Conservation (phyloP, 768 basidiomycete genomes). For the Leccinum variicolor region DNA sequence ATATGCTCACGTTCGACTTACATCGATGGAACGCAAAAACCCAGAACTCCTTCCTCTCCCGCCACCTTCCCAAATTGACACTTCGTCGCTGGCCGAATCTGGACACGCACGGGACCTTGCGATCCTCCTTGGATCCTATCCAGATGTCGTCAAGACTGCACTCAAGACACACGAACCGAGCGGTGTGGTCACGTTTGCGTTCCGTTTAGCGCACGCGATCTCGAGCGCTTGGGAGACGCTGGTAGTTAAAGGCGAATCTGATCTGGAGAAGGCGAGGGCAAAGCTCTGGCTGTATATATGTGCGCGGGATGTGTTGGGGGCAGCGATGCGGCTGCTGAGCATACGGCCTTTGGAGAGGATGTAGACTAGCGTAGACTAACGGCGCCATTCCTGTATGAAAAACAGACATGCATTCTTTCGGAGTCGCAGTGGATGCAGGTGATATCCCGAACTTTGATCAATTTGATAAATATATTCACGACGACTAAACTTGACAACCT, state of each 20-base stretch:
- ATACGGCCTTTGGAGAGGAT: slow-evolving; percentile 90
- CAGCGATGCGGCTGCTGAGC: slow-evolving; percentile 84
- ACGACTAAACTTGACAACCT: no score
- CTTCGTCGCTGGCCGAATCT: slow-evolving; percentile 62
- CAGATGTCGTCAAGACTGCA: slow-evolving; percentile 86
- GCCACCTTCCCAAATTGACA: slow-evolving; percentile 62
- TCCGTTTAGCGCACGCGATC: slow-evolving; percentile 84
- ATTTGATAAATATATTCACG: neutral
- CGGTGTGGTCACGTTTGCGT: slow-evolving; percentile 87
- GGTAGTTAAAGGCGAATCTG: slow-evolving; percentile 78
- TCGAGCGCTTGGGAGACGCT: slow-evolving; percentile 91
- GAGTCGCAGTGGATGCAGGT: no score
- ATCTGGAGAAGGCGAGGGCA: slow-evolving; percentile 74
- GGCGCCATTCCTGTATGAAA: no score
- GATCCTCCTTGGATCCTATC: slow-evolving; percentile 86
- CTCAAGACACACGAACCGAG: slow-evolving; percentile 85
- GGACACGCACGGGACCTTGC: slow-evolving; percentile 78
- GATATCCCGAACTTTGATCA: neutral
- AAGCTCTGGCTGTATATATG: slow-evolving; percentile 86
- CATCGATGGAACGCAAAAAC: slow-evolving; percentile 90
- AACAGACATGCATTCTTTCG: no score
- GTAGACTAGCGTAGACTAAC: slow-evolving; percentile 38
- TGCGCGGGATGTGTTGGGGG: slow-evolving; percentile 86
- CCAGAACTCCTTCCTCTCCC: slow-evolving; percentile 81
- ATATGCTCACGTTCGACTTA: slow-evolving; percentile 92